Evolutionary conservation across 2,329 filamentous ascomycete genomes (phyloP).

Genomic region (Fusarium sp.): DNA sequence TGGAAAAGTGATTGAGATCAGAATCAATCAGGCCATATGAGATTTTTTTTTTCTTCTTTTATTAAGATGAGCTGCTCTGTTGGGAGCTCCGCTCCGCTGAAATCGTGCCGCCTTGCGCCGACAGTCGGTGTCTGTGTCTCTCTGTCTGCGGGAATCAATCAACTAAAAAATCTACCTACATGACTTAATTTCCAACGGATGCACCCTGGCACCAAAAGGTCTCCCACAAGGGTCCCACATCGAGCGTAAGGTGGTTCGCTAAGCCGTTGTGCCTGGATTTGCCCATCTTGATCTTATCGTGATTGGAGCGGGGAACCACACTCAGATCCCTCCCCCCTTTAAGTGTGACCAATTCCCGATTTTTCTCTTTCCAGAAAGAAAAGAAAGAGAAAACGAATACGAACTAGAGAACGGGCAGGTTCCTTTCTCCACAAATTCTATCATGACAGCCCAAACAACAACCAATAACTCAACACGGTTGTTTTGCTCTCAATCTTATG

Average conservation of each 20-base stretch:
- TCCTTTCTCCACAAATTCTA: background rate
- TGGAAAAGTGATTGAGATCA: background rate
- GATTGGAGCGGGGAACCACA: conserved; percentile 34
- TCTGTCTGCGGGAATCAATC: background rate
- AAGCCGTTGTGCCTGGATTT: conserved; percentile 39
- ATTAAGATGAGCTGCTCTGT: conserved; percentile 26
- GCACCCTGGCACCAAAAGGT: background rate
- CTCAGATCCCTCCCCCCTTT: conserved; percentile 12
- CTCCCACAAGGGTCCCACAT: conserved; percentile 38
- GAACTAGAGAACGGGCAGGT: conserved; percentile 38
- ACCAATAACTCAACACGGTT: conserved; percentile 21
- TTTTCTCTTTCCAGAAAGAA: conserved; percentile 19
- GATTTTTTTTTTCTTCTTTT: conserved; percentile 16
- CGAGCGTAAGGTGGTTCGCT: conserved; percentile 6
- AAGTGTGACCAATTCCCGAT: conserved; percentile 11
- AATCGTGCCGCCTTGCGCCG: conserved; percentile 25
- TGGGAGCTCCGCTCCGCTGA: conserved; percentile 24
- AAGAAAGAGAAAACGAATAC: conserved; percentile 35
- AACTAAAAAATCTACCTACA: conserved; percentile 1
- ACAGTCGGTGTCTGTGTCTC: conserved; percentile 12
- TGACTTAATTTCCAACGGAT: conserved; percentile 28
- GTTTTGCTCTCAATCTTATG: background rate
- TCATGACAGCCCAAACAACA: background rate
- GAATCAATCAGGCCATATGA: conserved; percentile 22
- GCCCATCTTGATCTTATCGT: conserved; percentile 43